These are phyloP conservation scores for Amphicarpaea edgeworthii DNA, from an alignment of 306 rosid species.

Conservation along the genomic window DNA sequence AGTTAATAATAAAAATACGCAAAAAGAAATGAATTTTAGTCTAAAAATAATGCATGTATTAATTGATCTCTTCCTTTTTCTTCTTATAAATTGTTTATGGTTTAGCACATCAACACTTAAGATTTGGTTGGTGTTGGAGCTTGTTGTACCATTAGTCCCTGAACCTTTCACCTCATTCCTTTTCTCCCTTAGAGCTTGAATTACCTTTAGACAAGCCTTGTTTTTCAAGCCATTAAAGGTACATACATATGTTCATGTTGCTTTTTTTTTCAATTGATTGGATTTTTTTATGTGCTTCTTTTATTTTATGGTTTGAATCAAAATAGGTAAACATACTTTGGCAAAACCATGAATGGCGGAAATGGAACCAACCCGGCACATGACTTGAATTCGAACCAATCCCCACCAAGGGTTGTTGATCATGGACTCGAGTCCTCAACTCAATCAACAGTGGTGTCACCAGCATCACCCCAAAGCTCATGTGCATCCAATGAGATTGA, in stretches of 20 bases:
- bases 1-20: too few relatives aligned
- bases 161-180: too few relatives aligned
- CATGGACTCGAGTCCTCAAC: constrained; percentile 59
- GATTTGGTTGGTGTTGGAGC: too few relatives aligned
- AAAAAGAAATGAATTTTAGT: too few relatives aligned
- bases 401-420: constrained; percentile 72
- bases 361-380: constrained; percentile 74
- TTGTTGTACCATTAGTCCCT: too few relatives aligned
- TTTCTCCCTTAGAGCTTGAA: too few relatives aligned
- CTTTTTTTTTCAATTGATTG: background rate
- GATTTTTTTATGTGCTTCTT: background rate
- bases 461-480: constrained; percentile 78
- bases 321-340: constrained; percentile 31
- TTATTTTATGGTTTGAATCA: background rate
- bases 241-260: background rate
- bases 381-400: constrained; percentile 81
- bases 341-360: constrained; percentile 66
- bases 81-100: too few relatives aligned
- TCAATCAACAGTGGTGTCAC: constrained; percentile 70
- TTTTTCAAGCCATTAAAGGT: constrained; percentile 16
- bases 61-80: too few relatives aligned
- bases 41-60: too few relatives aligned
- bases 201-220: too few relatives aligned
- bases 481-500: constrained; percentile 86
- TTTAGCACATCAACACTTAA: too few relatives aligned